These are phyloP conservation scores for Nepenthes mirabilis DNA, from an alignment of 148 eudicot genomes.

Conservation along the genomic window DNA sequence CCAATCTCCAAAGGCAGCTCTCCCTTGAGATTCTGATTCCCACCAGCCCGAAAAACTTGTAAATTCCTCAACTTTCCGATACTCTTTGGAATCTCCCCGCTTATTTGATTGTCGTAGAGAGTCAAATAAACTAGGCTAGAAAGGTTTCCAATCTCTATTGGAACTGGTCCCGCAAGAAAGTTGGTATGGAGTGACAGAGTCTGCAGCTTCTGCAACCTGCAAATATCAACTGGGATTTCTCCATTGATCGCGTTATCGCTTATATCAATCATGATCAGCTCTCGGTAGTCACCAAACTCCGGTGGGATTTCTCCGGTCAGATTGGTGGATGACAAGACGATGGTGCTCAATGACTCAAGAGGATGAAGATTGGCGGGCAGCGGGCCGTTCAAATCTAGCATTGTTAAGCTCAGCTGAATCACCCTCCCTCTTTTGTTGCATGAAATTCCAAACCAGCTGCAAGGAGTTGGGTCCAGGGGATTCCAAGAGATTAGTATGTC, in stretches of 20 bases:
- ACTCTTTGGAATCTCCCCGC: slow-evolving; percentile 61
- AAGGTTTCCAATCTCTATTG: slow-evolving; percentile 60
- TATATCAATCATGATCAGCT: slow-evolving; percentile 39
- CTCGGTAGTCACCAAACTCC: slow-evolving; percentile 55
- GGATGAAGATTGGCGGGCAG: slow-evolving; percentile 56
- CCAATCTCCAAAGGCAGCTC: slow-evolving; percentile 80
- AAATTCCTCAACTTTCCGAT: slow-evolving; percentile 49
- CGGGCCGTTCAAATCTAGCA: slow-evolving; percentile 52
- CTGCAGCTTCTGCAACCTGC: slow-evolving; percentile 35
- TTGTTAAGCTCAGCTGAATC: slow-evolving; percentile 27
- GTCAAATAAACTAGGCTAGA: slow-evolving; percentile 32
- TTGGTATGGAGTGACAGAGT: slow-evolving; percentile 50
- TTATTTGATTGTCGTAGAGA: slow-evolving; percentile 63
- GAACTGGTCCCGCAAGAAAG: slow-evolving; percentile 48
- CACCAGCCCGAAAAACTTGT: slow-evolving; percentile 73
- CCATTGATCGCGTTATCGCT: slow-evolving; percentile 68
- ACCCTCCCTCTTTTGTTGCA: slow-evolving; percentile 42
- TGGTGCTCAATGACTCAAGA: slow-evolving; percentile 27
- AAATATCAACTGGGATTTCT: slow-evolving; percentile 59
- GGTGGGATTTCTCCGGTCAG: slow-evolving; percentile 67
- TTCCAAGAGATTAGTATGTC: slow-evolving; percentile 46
- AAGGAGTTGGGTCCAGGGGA: slow-evolving; percentile 40
- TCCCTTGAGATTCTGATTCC: slow-evolving; percentile 75
- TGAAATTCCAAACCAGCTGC: slow-evolving; percentile 63
- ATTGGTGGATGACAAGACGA: slow-evolving; percentile 55